A percentile compares a stretch with the other conserved stretches of the same genome.
phyloP scores from a whole-genome alignment of 129 eudicot species.

The Rutidosis leptorrhynchoides region DNA sequence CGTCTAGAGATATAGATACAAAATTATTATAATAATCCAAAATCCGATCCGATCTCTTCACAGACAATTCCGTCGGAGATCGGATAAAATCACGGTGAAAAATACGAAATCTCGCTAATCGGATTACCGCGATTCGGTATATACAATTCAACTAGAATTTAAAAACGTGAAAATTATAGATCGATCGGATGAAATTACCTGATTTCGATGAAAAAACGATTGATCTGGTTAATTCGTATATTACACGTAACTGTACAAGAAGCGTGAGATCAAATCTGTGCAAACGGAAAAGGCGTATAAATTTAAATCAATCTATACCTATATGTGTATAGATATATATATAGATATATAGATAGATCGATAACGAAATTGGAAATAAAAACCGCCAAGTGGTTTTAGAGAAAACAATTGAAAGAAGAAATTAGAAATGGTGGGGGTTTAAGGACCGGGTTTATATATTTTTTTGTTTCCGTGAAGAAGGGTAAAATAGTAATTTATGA shows the following conservation, averaged over 20 bases:
- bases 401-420: conserved; percentile 22
- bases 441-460: not conserved
- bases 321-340: not conserved
- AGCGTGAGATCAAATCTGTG: conserved; percentile 22
- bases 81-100: conserved; percentile 23
- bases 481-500: conserved; percentile 33
- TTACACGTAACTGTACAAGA: conserved; percentile 28
- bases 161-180: not conserved
- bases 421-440: not conserved
- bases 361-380: not conserved
- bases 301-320: not conserved
- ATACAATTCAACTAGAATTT: not conserved
- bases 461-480: conserved; percentile 16
- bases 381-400: conserved; percentile 28
- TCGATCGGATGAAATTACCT: conserved; percentile 36
- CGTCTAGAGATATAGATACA: not conserved
- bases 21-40: not conserved
- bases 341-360: conserved; percentile 1
- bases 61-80: conserved; percentile 23
- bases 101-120: conserved; percentile 11
- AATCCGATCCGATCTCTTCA: conserved; percentile 41
- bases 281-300: not conserved
- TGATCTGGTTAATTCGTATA: conserved; percentile 26
- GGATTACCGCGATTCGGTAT: conserved; percentile 3
- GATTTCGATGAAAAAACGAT: conserved; percentile 13